Evolutionary conservation across 1,284 basidiomycete species (phyloP).

Genomic region (Ceraceosorus guamensis): DNA sequence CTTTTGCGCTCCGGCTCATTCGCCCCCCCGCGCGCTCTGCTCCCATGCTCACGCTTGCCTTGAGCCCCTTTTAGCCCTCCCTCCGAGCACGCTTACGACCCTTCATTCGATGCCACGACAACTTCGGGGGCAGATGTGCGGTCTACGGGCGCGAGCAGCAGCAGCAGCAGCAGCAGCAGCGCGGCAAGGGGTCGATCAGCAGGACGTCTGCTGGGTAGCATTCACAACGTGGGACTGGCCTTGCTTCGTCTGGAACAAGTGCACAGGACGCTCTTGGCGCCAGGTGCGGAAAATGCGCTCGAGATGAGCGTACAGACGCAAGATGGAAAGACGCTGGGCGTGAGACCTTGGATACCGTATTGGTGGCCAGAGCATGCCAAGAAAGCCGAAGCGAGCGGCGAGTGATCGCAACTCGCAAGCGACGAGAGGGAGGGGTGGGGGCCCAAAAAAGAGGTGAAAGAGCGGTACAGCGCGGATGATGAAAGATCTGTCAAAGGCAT

Average conservation of each 20-base stretch:
- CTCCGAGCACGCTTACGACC: background rate
- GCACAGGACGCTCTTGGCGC: background rate
- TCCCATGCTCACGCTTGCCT: too few relatives aligned
- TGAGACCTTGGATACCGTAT: background rate
- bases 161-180: too few relatives aligned
- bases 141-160: background rate
- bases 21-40: background rate
- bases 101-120: background rate
- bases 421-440: too few relatives aligned
- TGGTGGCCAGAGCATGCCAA: too few relatives aligned
- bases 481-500: too few relatives aligned
- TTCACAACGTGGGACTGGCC: background rate
- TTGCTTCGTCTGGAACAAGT: background rate
- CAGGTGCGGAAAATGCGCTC: background rate
- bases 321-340: background rate
- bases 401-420: too few relatives aligned
- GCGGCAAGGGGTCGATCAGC: background rate
- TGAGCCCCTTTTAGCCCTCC: too few relatives aligned
- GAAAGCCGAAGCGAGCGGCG: too few relatives aligned
- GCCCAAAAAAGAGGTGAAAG: too few relatives aligned
- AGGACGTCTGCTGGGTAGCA: background rate
- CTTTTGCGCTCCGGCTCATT: background rate
- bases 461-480: too few relatives aligned
- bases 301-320: background rate
- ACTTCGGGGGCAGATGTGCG: background rate